Evolutionary conservation across 2,329 filamentous ascomycete genomes (phyloP), one percentile per base, ranked within the genome.

Genomic region (Phialophora chinensis): DNA sequence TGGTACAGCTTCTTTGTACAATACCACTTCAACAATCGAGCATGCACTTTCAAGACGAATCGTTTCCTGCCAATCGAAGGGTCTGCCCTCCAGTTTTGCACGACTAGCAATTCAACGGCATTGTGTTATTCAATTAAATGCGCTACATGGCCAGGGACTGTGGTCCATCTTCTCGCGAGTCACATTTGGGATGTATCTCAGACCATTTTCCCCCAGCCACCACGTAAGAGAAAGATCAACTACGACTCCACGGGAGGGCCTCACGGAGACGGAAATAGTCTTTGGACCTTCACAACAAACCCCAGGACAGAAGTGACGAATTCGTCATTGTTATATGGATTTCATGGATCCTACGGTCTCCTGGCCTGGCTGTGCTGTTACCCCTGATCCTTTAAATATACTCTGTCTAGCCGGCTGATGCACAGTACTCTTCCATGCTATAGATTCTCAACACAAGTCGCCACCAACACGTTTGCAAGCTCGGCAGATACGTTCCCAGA

Each of bases 1-100:
- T 42, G 31, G 4, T 49, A 52, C 49, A 60, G 58, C 53, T 60
- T 53, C 33, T 57, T 23, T 61, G 67, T 69, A 69, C 62, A 65
- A 59, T 62, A 69, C 55, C 31, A 23, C 14, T 49, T n/a, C 50
- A n/a, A 17, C 64, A 42, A 52, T 52, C 49, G n/a, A 52, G 49
- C 23, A 52, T 52, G 49, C 49, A 52, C 20, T 52, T 52, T 52
- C 20, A 2, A 52, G 25, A 52, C 25, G 20, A 52, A 52, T 17
- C 10, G 47, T 25, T 23, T 12, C 25, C 25, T 20, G 6, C 49
- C 38, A 44, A 44, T 44, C n/a, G 14, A n/a, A 8, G 17, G 33
- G 11, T 35, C 4, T 12, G 10, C 2, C 33, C 2, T 44, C 6
- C 38, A 17, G 38, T n/a, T 44, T 44, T 44, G 14, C 38, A 44